Evolutionary conservation across 352 stramenopile species (phyloP), one percentile per base, ranked within the genome.

Genomic region (Thalassiosira mediterranea): DNA sequence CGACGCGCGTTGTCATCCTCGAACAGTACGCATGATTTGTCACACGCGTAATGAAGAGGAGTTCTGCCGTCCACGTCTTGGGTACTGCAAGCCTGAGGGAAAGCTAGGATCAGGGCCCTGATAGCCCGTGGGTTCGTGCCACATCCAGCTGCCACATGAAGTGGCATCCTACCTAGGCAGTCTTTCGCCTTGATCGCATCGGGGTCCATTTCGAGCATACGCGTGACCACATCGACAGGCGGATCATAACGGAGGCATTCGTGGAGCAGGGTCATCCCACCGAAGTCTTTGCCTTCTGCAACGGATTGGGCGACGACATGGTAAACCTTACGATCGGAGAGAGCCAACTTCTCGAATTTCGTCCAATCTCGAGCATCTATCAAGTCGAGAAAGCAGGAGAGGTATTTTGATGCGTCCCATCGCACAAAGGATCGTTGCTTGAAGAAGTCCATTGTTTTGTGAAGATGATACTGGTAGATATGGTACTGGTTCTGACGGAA

Each of bases 41-140:
- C 65, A 31, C 66, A 79, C 7, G 66, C 66, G 7, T 71, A 59
- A 53, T 82, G 73, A 1, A 82, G 54, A 8, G 73, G 65, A 17
- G 60, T 77, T 28, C 37, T 59, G n/a, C 54, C 62, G 51, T 82
- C 58, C 34, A 67, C 74, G 29, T 82, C 73, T 19, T 32, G 21
- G 15, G 56, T 31, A n/a, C 44, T 38, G 13, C 54, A 31, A 25
- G 54, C 60, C 2, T 21, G 26, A n/a, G 66, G 58, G 51, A 79
- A 53, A 31, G 68, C 70, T 13, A 54, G 15, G 25, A 42, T 19
- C 17, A 81, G 42, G 19, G 56, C 26, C 47, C 57, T 46, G 25
- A 61, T 13, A 1, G 72, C 32, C 21, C 15, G 19, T 28, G 29
- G 51, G 15, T 38, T 47, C 0, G 67, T 53, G 25, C 51, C 56